phyloP scores from a whole-genome alignment of 208 protist genomes.

The Wallacemonas sp. region DNA sequence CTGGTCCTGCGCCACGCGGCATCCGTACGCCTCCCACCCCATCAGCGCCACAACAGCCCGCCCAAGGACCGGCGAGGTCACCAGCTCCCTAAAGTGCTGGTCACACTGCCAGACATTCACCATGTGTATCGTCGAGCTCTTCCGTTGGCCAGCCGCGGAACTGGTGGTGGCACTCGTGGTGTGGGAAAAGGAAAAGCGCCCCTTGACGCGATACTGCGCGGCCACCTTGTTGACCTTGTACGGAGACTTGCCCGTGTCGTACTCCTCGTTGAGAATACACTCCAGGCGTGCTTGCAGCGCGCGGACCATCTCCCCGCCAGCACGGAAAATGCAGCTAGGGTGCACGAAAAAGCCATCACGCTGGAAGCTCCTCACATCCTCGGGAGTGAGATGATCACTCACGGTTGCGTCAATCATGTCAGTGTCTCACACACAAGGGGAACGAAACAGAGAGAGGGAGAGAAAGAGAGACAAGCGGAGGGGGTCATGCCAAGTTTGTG shows the following conservation, averaged over 20 bases:
- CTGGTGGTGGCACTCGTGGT: neutral
- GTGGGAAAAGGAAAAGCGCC: slow-evolving; percentile 19
- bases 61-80: slow-evolving; percentile 25
- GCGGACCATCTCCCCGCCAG: neutral
- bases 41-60: slow-evolving; percentile 23
- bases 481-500: too few relatives aligned
- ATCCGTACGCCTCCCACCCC: slow-evolving; percentile 37
- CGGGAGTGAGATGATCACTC: neutral
- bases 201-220: neutral
- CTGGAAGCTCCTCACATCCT: neutral
- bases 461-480: neutral
- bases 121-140: slow-evolving; percentile 29
- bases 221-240: slow-evolving; percentile 23
- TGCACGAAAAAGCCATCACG: slow-evolving; percentile 10
- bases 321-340: slow-evolving; percentile 8
- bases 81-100: slow-evolving; percentile 13
- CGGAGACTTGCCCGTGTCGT: slow-evolving; percentile 16
- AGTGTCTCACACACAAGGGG: neutral
- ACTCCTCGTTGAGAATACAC: slow-evolving; percentile 17
- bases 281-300: slow-evolving; percentile 6
- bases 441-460: neutral
- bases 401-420: neutral
- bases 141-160: neutral
- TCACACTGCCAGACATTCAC: slow-evolving; percentile 36
- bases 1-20: slow-evolving; percentile 44